Conservation (phyloP, 495 filamentous ascomycete species). For the Hypoxylon trugodes region DNA sequence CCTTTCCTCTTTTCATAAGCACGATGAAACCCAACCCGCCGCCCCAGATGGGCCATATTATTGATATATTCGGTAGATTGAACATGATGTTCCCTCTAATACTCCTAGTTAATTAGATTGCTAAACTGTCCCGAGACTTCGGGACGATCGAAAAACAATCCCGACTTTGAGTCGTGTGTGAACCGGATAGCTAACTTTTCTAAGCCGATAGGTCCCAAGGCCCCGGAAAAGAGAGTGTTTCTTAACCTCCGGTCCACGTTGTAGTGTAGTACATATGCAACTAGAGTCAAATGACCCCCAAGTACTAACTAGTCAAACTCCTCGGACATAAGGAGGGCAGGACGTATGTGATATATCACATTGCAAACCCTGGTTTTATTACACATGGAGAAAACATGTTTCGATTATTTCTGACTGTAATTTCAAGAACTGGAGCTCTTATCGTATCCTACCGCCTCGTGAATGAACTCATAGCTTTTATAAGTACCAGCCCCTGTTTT, state of each 20-base stretch:
- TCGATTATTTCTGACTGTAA: not conserved
- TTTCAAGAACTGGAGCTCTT: not conserved
- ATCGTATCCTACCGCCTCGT: not conserved
- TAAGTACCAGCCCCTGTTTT: too few species aligned
- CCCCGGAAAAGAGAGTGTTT: not conserved
- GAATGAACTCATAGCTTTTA: not conserved
- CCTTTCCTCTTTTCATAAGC: too few species aligned
- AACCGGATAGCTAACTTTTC: not conserved
- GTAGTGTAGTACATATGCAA: not conserved
- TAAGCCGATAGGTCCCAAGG: not conserved
- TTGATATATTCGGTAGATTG: too few species aligned
- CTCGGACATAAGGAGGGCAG: not conserved
- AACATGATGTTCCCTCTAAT: too few species aligned
- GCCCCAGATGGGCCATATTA: too few species aligned
- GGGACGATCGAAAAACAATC: slow-evolving; percentile 3
- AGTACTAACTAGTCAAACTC: not conserved
- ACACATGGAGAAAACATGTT: not conserved
- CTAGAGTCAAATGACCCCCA: slow-evolving; percentile 7
- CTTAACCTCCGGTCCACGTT: not conserved
- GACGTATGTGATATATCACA: slow-evolving; percentile 8
- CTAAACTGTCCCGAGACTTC: not conserved
- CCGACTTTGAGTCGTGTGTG: not conserved
- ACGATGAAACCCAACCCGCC: too few species aligned
- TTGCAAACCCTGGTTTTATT: slow-evolving; percentile 1
- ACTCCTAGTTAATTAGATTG: not conserved